These are phyloP conservation scores for Pseudocercospora cruenta DNA, from an alignment of 2,329 filamentous ascomycete genomes.

Conservation along the genomic window DNA sequence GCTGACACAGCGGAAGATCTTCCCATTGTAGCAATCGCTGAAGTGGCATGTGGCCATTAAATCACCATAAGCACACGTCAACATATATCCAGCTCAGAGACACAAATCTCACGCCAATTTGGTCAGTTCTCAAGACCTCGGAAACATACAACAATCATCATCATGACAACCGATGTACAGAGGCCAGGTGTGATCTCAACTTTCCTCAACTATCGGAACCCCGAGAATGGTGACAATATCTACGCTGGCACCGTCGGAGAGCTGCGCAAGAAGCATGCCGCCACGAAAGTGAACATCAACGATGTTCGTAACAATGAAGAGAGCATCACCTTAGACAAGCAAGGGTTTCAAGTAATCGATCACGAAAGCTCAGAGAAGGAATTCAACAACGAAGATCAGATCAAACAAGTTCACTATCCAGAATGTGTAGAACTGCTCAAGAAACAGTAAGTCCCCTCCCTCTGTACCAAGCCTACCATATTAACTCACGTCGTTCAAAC, in stretches of 20 bases:
- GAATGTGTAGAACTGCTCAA: constrained; percentile 15
- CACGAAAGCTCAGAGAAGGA: constrained; percentile 1
- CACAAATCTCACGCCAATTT: no score
- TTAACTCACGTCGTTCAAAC: not conserved
- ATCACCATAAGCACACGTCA: no score
- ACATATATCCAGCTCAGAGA: no score
- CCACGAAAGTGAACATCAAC: not conserved
- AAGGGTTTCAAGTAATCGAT: constrained; percentile 15
- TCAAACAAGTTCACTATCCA: constrained; percentile 6
- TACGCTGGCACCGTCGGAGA: not conserved
- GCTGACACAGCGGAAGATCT: no score
- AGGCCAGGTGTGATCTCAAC: no score
- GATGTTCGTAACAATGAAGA: constrained; percentile 11
- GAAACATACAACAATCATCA: no score
- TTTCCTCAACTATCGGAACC: no score
- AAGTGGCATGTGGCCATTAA: no score
- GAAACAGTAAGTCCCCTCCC: not conserved
- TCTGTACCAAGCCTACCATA: not conserved
- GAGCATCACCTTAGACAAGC: constrained; percentile 12
- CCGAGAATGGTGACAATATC: no score
- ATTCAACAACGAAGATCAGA: constrained; percentile 8
- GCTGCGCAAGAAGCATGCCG: not conserved
- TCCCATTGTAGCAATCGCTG: no score
- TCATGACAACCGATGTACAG: no score
- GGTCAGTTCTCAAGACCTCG: no score